Evolutionary conservation across 768 basidiomycete genomes (phyloP).

Genomic region (Boletus insuetus): DNA sequence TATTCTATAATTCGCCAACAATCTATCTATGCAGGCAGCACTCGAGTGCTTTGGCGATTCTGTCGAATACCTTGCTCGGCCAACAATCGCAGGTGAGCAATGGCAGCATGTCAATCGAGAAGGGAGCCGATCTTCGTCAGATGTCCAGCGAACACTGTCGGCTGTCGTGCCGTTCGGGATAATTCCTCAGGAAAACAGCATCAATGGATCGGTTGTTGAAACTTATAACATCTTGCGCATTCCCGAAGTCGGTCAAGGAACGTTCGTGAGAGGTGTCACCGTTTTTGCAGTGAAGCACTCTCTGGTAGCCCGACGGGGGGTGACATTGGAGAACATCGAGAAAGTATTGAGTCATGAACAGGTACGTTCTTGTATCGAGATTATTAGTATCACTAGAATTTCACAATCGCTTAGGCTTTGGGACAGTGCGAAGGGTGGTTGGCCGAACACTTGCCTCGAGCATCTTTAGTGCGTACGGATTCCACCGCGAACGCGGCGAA

Average conservation of each 20-base stretch:
- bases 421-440: conserved; percentile 77
- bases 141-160: conserved; percentile 55
- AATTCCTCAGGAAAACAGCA: conserved; percentile 81
- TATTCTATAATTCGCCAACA: conserved; percentile 21
- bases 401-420: conserved; percentile 50
- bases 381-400: not conserved
- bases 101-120: not conserved
- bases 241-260: conserved; percentile 35
- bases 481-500: conserved; percentile 76
- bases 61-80: conserved; percentile 42
- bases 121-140: conserved; percentile 36
- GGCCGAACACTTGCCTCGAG: conserved; percentile 48
- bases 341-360: conserved; percentile 78
- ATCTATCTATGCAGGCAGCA: conserved; percentile 38
- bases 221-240: conserved; percentile 64
- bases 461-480: conserved; percentile 50
- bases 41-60: conserved; percentile 42
- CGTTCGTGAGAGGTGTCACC: conserved; percentile 59
- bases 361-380: conserved; percentile 37
- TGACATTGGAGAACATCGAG: conserved; percentile 51
- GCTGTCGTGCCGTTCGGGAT: conserved; percentile 48
- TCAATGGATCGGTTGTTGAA: conserved; percentile 70
- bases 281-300: conserved; percentile 65
- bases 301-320: conserved; percentile 60
- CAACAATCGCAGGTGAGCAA: conserved; percentile 41